Evolutionary conservation across 139 green algal genomes (phyloP), one percentile per base, ranked within the genome.

Genomic region (Eudorina sp.): DNA sequence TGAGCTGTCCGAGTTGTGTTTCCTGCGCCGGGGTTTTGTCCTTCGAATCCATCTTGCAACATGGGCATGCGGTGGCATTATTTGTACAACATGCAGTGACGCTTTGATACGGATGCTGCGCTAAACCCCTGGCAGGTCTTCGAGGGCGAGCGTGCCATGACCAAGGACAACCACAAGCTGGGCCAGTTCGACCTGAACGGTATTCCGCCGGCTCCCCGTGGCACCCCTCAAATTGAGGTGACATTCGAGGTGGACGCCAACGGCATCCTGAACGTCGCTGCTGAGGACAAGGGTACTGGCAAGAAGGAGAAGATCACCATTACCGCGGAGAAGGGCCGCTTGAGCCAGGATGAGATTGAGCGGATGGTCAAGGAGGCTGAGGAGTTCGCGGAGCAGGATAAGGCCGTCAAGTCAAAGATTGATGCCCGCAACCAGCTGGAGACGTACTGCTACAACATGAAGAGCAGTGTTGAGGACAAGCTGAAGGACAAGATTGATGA

Each of bases 141-240:
- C 80, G 90, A 92, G 90, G 86, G 97, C 48, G 97, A 99, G 94
- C 95, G 97, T 51, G 92, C 95, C 80, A 97, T 98, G 95, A 98
- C 96, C 83, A 97, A 97, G 94, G 97, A 99, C 94, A 98, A 98
- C 95, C 94, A 98, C 91, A 94, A 96, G 92, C 94, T 99, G 93
- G 97, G 97, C 40, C 90, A 97, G 86, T 98, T 98, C 87, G 95
- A 98, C 79, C 92, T 99, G 18, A 97, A 91, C 40, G 96, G 97
- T 90, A 98, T 99, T 88, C 96, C 97, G 7, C 93, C 97, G 51
- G 96, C 97, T 36, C 95, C 96, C 0, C 91, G 96, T 38, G 97
- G 97, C 48, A 92, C 92, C 0, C 96, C 97, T 27, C 95, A 99
- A 93, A 97, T 99, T 74, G 94, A 97, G 93, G 96, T 98, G 51